These are phyloP conservation scores for Aquilaria agallochum DNA, from an alignment of 441 rosid genomes.

Conservation along the genomic window DNA sequence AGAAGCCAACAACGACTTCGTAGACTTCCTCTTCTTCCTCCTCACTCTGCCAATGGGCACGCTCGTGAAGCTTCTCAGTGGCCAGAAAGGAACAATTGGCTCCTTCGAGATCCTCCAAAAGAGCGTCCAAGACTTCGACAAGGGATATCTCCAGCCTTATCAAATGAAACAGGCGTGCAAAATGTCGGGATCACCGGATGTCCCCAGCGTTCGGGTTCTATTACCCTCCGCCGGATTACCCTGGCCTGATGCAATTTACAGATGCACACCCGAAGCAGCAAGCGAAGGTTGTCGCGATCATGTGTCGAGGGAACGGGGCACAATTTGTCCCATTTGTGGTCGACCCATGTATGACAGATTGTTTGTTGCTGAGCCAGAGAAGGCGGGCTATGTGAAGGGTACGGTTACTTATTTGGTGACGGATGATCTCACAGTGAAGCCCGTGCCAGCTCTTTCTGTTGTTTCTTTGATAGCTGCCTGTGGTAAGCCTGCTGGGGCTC, in stretches of 20 bases:
- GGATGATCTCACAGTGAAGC: conserved; percentile 28
- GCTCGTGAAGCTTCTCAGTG: conserved; percentile 7
- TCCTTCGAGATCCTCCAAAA: not conserved
- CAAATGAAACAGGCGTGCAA: not conserved
- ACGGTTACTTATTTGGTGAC: conserved; percentile 26
- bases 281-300: too few species aligned
- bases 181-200: not conserved
- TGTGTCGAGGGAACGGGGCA: not conserved
- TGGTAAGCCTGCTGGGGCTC: not conserved
- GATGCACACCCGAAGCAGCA: too few species aligned
- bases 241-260: too few species aligned
- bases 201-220: too few species aligned
- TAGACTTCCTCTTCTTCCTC: conserved; percentile 23
- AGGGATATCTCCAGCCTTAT: conserved; percentile 7
- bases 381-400: conserved; percentile 15
- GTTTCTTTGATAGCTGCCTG: conserved; percentile 3
- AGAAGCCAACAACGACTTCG: conserved; percentile 25
- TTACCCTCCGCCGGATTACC: too few species aligned
- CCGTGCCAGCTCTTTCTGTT: conserved; percentile 14
- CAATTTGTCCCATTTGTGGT: too few species aligned
- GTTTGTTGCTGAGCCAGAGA: too few species aligned
- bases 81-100: conserved; percentile 10
- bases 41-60: conserved; percentile 20
- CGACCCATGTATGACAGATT: too few species aligned
- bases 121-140: conserved; percentile 11